These are phyloP conservation scores for Darksidea phi DNA, from an alignment of 495 filamentous ascomycete species.

Conservation along the genomic window DNA sequence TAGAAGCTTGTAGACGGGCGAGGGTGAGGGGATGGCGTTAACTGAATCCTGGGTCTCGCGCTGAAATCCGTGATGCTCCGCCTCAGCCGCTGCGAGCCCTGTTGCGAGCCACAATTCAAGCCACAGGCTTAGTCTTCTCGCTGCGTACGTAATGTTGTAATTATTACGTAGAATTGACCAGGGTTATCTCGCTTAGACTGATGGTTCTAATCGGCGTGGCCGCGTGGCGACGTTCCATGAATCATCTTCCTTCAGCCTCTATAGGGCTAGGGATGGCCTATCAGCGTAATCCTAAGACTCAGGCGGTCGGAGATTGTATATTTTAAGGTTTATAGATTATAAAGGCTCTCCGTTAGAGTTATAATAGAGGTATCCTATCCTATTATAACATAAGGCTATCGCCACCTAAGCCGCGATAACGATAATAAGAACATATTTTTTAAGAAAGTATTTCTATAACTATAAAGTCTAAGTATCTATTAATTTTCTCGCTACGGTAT, in stretches of 20 bases:
- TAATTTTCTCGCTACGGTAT: background rate
- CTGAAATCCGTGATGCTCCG: too few relatives aligned
- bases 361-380: background rate
- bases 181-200: too few relatives aligned
- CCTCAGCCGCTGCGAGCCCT: too few relatives aligned
- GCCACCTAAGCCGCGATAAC: background rate
- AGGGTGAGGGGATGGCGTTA: too few relatives aligned
- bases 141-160: too few relatives aligned
- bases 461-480: background rate
- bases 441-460: background rate
- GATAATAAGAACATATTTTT: background rate
- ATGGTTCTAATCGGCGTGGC: background rate
- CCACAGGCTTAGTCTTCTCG: too few relatives aligned
- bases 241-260: background rate
- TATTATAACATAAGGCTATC: background rate
- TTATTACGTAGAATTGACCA: too few relatives aligned
- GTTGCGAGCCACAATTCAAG: too few relatives aligned
- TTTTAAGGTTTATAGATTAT: background rate
- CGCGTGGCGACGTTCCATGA: background rate
- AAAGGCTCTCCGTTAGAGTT: background rate
- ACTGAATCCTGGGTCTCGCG: too few relatives aligned
- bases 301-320: background rate
- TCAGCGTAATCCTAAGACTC: background rate
- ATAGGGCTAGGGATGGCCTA: background rate
- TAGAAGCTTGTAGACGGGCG: too few relatives aligned